Evolutionary conservation across 441 rosid species (phyloP).

Genomic region (Bruguiera hainesii): DNA sequence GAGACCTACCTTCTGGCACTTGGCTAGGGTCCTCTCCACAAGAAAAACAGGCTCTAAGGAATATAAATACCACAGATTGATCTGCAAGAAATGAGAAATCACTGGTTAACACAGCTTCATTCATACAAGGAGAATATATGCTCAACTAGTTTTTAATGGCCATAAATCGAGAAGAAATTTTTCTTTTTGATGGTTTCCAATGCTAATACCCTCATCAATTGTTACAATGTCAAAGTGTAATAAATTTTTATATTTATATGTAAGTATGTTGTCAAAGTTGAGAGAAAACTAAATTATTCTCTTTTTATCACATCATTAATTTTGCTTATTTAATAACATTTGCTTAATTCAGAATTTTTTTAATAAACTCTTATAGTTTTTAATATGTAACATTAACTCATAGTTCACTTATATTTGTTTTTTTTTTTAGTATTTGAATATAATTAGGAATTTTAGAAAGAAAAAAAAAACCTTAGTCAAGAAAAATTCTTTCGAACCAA

Average conservation of each 20-base stretch:
- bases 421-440: too few relatives aligned
- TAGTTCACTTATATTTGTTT: too few relatives aligned
- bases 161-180: not conserved
- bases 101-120: slow-evolving; percentile 11
- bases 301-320: too few relatives aligned
- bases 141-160: slow-evolving; percentile 2
- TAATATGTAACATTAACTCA: too few relatives aligned
- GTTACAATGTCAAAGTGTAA: not conserved
- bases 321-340: too few relatives aligned
- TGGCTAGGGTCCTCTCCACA: slow-evolving; percentile 77
- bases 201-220: not conserved
- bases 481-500: too few relatives aligned
- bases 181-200: not conserved
- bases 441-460: too few relatives aligned
- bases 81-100: slow-evolving; percentile 39
- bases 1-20: slow-evolving; percentile 66
- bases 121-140: slow-evolving; percentile 3
- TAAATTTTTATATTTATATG: not conserved
- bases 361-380: too few relatives aligned
- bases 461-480: too few relatives aligned
- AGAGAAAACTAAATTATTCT: too few relatives aligned
- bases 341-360: too few relatives aligned
- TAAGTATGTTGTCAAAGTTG: not conserved
- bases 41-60: slow-evolving; percentile 80
- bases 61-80: slow-evolving; percentile 43